Conservation (phyloP, 2,329 filamentous ascomycete genomes). For the Claviceps sp. region DNA sequence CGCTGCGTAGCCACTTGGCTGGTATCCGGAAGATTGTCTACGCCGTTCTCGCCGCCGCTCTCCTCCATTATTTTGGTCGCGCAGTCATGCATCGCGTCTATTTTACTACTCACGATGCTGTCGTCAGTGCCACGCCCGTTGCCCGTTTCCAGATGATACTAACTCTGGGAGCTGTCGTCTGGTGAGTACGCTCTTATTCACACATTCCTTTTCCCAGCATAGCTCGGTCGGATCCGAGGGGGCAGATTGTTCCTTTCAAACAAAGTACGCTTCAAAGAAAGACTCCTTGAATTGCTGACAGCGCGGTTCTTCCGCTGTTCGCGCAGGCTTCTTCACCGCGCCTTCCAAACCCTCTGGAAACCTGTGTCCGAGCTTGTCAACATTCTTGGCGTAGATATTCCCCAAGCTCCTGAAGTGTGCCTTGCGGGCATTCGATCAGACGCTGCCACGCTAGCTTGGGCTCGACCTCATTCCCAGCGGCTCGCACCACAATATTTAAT, state of each 20-base stretch:
- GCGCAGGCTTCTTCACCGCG: conserved; percentile 66
- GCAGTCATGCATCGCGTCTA: conserved; percentile 17
- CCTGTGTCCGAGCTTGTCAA: conserved; percentile 83
- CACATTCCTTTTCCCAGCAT: neutral
- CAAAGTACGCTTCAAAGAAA: neutral
- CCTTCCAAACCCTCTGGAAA: conserved; percentile 79
- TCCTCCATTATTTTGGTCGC: conserved; percentile 21
- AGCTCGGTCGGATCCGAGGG: too few relatives aligned
- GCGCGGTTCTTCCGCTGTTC: neutral
- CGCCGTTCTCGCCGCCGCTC: conserved; percentile 18
- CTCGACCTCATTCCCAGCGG: conserved; percentile 50
- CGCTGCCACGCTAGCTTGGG: conserved; percentile 85
- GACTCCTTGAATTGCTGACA: neutral
- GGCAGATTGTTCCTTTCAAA: neutral
- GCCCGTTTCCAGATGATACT: conserved; percentile 42
- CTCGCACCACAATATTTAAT: conserved; percentile 79
- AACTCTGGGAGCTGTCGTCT: conserved; percentile 37
- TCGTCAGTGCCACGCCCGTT: conserved; percentile 33
- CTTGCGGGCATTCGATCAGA: conserved; percentile 80
- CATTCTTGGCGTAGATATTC: conserved; percentile 88
- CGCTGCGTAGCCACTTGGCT: conserved; percentile 21
- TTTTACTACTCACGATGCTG: conserved; percentile 16
- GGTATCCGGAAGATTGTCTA: conserved; percentile 19
- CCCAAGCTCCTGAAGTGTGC: conserved; percentile 76
- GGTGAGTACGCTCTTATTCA: conserved; percentile 26